These are phyloP conservation scores for Moniliophthora roreri DNA, from an alignment of 1,284 basidiomycete genomes.

Conservation along the genomic window DNA sequence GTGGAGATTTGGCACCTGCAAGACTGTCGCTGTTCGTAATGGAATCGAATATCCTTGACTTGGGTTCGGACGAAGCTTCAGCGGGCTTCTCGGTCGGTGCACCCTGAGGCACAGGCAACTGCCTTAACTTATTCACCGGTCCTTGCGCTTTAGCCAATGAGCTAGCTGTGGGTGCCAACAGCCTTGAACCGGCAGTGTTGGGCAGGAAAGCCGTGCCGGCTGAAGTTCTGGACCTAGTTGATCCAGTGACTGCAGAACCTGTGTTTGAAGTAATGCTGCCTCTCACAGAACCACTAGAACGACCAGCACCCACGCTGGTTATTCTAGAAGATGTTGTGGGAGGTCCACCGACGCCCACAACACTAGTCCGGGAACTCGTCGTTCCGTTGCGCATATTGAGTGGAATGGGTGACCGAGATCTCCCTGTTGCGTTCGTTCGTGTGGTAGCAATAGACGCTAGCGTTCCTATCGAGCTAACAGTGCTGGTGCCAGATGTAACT, in stretches of 20 bases:
- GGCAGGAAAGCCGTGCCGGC: neutral
- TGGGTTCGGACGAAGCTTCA: neutral
- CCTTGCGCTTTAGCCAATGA: slow-evolving; percentile 62
- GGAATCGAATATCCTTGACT: neutral
- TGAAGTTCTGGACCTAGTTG: neutral
- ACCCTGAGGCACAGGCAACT: too few relatives aligned
- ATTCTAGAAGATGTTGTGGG: slow-evolving; percentile 13
- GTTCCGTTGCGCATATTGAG: slow-evolving; percentile 9
- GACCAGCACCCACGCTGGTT: neutral
- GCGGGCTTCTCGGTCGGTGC: neutral
- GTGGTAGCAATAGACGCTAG: slow-evolving; percentile 10
- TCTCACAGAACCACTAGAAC: neutral
- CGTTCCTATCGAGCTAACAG: slow-evolving; percentile 14
- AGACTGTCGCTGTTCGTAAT: slow-evolving; percentile 43
- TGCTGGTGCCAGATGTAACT: slow-evolving; percentile 7
- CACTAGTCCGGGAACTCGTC: slow-evolving; percentile 22
- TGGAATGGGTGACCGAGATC: slow-evolving; percentile 22
- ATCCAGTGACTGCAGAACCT: neutral
- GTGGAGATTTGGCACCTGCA: slow-evolving; percentile 14
- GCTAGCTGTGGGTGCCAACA: slow-evolving; percentile 74
- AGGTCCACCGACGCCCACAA: slow-evolving; percentile 18
- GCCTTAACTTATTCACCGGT: slow-evolving; percentile 8
- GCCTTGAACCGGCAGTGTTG: slow-evolving; percentile 44
- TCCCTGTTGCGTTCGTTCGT: slow-evolving; percentile 10
- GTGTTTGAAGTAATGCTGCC: neutral